Evolutionary conservation across 106 monocot genomes (phyloP).

Genomic region (Acanthochlamys bracteata): DNA sequence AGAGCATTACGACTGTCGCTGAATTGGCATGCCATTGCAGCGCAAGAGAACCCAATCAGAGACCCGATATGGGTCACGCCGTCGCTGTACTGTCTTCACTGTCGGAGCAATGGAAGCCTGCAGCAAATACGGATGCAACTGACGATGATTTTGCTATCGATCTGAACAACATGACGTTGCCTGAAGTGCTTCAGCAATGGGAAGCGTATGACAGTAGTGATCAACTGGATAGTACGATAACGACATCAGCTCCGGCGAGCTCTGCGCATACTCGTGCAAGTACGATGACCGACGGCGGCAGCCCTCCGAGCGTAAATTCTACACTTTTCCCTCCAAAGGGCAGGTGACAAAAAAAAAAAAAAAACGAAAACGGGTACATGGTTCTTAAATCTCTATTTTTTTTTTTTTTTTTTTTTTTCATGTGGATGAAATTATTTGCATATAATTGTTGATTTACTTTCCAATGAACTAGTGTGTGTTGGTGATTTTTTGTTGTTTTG

Average conservation of each 20-base stretch:
- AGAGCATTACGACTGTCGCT: constrained; percentile 17
- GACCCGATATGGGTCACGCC: constrained; percentile 46
- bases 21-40: constrained; percentile 30
- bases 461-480: too few relatives aligned
- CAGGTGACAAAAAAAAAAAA: too few relatives aligned
- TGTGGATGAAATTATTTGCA: too few relatives aligned
- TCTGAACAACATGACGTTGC: constrained; percentile 26
- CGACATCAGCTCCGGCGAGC: constrained; percentile 17
- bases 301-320: constrained; percentile 37
- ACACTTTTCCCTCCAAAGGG: too few relatives aligned
- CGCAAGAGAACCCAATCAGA: constrained; percentile 21
- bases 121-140: constrained; percentile 4
- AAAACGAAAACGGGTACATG: too few relatives aligned
- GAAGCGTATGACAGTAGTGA: constrained; percentile 16
- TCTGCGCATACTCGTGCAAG: constrained; percentile 36
- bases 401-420: too few relatives aligned
- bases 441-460: too few relatives aligned
- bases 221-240: constrained; percentile 2
- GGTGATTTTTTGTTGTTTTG: too few relatives aligned
- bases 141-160: constrained; percentile 29
- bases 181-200: constrained; percentile 39
- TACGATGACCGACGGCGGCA: constrained; percentile 36
- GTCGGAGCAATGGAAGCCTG: constrained; percentile 26
- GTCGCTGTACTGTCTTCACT: constrained; percentile 34
- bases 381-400: too few relatives aligned